Percentiles rank a stretch among this genome's conserved stretches.
phyloP scores from a whole-genome alignment of 2,329 filamentous ascomycete species.

The Aspergillus candidus region DNA sequence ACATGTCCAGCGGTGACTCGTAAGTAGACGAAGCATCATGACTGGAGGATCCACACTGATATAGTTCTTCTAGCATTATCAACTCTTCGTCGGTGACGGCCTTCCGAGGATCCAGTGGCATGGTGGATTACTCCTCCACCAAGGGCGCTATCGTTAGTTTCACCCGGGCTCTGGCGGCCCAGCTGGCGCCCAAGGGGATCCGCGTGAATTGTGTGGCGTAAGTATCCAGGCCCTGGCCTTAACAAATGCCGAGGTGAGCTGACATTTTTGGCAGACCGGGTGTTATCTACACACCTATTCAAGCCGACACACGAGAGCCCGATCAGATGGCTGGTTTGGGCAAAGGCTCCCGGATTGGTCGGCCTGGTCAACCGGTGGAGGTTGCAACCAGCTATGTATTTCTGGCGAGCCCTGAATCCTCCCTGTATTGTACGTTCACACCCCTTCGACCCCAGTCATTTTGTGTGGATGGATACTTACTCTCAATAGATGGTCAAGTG shows the following conservation, averaged over 20 bases:
- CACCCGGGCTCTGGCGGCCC: conserved; percentile 48
- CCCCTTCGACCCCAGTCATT: neutral
- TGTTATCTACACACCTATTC: conserved; percentile 30
- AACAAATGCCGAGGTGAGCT: neutral
- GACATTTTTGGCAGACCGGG: conserved; percentile 21
- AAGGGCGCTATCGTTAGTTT: conserved; percentile 56
- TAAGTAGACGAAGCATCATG: conserved; percentile 19
- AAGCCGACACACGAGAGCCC: conserved; percentile 29
- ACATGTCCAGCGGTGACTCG: conserved; percentile 49
- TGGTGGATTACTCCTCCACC: conserved; percentile 53
- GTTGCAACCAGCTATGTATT: conserved; percentile 37
- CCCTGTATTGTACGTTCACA: conserved; percentile 30
- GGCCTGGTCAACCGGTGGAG: conserved; percentile 35
- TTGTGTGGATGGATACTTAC: neutral
- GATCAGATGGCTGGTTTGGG: conserved; percentile 33
- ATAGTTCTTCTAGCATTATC: conserved; percentile 42
- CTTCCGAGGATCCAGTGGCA: conserved; percentile 46
- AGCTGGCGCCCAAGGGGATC: conserved; percentile 53
- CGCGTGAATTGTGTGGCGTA: conserved; percentile 45
- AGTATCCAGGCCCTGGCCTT: conserved; percentile 7
- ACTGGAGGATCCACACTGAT: neutral
- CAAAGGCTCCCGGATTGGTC: conserved; percentile 22
- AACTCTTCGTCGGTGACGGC: conserved; percentile 52
- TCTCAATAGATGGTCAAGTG: conserved; percentile 27
- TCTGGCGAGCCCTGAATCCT: conserved; percentile 30